Conservation (phyloP, 148 eudicot species). For the Nepenthes mirabilis region DNA sequence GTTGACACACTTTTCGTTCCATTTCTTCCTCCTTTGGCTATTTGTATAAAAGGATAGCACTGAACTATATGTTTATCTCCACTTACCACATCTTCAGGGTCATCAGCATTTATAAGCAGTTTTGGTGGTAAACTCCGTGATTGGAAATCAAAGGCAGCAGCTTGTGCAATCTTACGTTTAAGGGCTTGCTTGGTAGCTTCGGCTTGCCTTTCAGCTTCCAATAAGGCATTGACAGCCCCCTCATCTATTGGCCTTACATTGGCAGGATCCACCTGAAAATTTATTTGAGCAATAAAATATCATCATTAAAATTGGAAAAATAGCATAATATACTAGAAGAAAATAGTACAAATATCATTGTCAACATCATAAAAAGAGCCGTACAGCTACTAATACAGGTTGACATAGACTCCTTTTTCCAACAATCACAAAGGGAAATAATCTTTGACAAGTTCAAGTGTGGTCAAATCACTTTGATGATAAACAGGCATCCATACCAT, state of each 20-base stretch:
- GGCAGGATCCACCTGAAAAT: slow-evolving; percentile 78
- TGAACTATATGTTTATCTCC: too few relatives aligned
- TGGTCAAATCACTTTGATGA: too few relatives aligned
- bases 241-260: slow-evolving; percentile 62
- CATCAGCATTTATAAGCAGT: slow-evolving; percentile 81
- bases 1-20: background rate
- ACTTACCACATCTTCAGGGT: slow-evolving; percentile 95
- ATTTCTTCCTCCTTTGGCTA: background rate
- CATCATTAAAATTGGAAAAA: background rate
- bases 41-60: too few relatives aligned
- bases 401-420: too few relatives aligned
- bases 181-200: slow-evolving; percentile 88
- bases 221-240: slow-evolving; percentile 43
- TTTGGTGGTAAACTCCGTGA: slow-evolving; percentile 63
- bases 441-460: too few relatives aligned
- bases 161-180: slow-evolving; percentile 91
- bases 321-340: background rate
- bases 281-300: background rate
- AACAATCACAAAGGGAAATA: too few relatives aligned
- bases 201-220: slow-evolving; percentile 86
- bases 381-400: too few relatives aligned
- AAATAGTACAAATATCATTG: background rate
- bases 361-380: too few relatives aligned
- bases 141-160: slow-evolving; percentile 60
- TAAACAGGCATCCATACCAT: too few relatives aligned